Conservation (phyloP, 169 alveolate species). For the Cryptosporidium canis region DNA sequence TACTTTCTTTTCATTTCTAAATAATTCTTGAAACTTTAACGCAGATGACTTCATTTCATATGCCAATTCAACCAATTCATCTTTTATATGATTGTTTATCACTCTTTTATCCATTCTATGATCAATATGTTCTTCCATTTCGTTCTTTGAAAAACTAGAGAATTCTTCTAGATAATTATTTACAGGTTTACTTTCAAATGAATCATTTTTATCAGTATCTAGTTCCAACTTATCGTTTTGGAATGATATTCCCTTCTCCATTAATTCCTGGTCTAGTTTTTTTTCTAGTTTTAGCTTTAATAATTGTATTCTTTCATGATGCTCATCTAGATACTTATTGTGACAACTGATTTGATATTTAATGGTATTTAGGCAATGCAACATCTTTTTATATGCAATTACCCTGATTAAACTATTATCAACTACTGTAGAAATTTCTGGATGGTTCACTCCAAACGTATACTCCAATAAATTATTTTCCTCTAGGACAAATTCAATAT, state of each 20-base stretch:
- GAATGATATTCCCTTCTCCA: background rate
- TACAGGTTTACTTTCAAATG: background rate
- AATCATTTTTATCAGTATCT: background rate
- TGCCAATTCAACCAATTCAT: conserved; percentile 34
- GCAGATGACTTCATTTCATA: conserved; percentile 62
- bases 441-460: conserved; percentile 14
- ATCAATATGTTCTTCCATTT: background rate
- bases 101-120: background rate
- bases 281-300: conserved; percentile 24
- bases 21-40: conserved; percentile 26
- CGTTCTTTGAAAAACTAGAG: background rate
- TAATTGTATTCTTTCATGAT: background rate
- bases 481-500: conserved; percentile 8
- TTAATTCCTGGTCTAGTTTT: background rate
- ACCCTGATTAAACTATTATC: background rate
- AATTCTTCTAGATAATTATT: background rate
- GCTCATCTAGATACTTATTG: background rate
- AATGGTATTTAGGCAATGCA: conserved; percentile 2
- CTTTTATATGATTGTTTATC: conserved; percentile 23
- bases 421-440: background rate
- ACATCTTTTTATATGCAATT: conserved; percentile 29
- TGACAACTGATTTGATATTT: background rate
- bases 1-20: conserved; percentile 50
- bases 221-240: background rate
- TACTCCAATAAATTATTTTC: conserved; percentile 1